phyloP scores from a whole-genome alignment of 2,329 filamentous ascomycete genomes.

The Aspergillus pseudoterreus region DNA sequence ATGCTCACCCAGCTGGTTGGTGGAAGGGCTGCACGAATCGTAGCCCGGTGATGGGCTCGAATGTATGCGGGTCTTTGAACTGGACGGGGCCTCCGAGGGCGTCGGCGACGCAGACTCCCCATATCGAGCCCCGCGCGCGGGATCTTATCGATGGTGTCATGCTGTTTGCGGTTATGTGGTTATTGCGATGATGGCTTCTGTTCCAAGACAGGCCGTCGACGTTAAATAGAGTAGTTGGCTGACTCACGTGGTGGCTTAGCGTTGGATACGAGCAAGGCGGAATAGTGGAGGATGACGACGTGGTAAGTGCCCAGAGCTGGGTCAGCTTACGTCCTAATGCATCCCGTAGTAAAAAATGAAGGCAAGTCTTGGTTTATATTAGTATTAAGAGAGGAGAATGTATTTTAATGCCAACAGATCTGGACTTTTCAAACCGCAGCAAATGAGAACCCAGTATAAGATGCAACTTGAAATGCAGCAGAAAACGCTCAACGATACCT shows the following conservation, averaged over 20 bases:
- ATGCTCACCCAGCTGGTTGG: slow-evolving; percentile 33
- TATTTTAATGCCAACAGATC: background rate
- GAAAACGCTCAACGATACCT: background rate
- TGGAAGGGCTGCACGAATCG: slow-evolving; percentile 31
- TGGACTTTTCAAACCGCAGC: background rate
- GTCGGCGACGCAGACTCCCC: slow-evolving; percentile 40
- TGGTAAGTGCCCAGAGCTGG: background rate
- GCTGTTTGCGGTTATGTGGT: background rate
- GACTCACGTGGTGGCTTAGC: no score
- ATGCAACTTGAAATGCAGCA: background rate
- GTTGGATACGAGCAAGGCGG: background rate
- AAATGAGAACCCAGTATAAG: no score
- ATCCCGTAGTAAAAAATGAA: no score
- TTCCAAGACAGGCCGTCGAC: no score
- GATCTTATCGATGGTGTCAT: background rate
- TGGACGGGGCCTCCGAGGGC: slow-evolving; percentile 44
- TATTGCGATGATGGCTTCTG: background rate
- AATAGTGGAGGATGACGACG: background rate
- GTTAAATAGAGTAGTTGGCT: no score
- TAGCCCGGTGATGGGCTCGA: slow-evolving; percentile 32
- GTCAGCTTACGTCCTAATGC: no score
- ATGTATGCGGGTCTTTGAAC: slow-evolving; percentile 34
- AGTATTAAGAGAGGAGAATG: background rate
- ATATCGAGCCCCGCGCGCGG: slow-evolving; percentile 27
- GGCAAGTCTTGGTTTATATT: background rate